phyloP scores from a whole-genome alignment of 495 filamentous ascomycete genomes.

The Trichoderma virens region DNA sequence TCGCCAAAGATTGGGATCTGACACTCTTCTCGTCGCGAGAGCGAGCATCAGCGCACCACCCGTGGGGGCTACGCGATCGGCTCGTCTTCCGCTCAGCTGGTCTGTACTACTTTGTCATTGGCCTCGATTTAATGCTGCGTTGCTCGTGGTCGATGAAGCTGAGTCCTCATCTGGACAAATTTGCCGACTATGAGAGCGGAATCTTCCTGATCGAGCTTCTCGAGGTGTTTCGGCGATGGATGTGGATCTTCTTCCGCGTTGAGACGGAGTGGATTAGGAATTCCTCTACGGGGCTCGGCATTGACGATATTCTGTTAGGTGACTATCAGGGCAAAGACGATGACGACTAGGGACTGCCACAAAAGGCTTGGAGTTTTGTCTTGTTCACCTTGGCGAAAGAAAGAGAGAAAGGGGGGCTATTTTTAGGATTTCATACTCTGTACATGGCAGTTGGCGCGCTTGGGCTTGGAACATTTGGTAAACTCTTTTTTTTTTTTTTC shows the following conservation, averaged over 20 bases:
- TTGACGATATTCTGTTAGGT: constrained; percentile 37
- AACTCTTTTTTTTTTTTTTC: background rate
- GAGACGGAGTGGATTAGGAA: constrained; percentile 80
- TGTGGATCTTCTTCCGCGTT: constrained; percentile 93
- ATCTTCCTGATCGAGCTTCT: constrained; percentile 82
- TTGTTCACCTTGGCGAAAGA: background rate
- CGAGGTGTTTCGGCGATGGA: constrained; percentile 82
- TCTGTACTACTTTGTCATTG: constrained; percentile 74
- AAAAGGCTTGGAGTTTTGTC: background rate
- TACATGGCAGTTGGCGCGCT: constrained; percentile 1
- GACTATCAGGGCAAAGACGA: constrained; percentile 36
- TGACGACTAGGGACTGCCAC: constrained; percentile 25
- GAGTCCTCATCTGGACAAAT: constrained; percentile 66
- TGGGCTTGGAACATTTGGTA: background rate
- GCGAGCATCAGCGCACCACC: constrained; percentile 50
- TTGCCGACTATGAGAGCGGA: constrained; percentile 72
- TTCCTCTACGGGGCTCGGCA: constrained; percentile 25
- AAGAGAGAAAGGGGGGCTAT: background rate
- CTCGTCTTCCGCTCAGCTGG: constrained; percentile 60
- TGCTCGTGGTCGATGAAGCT: constrained; percentile 89
- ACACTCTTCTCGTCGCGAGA: constrained; percentile 57
- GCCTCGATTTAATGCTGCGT: constrained; percentile 68
- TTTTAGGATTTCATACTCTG: background rate
- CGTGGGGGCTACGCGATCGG: constrained; percentile 68
- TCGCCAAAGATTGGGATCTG: constrained; percentile 94